Evolutionary conservation across 148 eudicot species (phyloP).

Genomic region (Vaccinium macrocarpon): DNA sequence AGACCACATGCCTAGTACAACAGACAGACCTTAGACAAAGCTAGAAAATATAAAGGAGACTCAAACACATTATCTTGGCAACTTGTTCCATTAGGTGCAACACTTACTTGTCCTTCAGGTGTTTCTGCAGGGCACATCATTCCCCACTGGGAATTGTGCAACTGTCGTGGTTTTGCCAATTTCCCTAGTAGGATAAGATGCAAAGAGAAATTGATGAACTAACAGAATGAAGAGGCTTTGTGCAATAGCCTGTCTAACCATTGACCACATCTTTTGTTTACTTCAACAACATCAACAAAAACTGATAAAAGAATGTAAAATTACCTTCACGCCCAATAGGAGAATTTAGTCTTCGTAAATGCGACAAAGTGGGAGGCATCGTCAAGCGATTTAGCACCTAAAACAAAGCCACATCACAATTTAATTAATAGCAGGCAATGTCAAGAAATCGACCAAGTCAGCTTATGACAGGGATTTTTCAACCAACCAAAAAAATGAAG

Average conservation of each 20-base stretch:
- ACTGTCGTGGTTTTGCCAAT: constrained; percentile 95
- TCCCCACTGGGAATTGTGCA: constrained; percentile 99
- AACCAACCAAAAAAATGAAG: background rate
- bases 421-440: background rate
- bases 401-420: background rate
- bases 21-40: constrained; percentile 9
- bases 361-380: constrained; percentile 91
- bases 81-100: background rate
- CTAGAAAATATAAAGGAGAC: background rate
- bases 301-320: background rate
- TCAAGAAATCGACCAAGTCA: background rate
- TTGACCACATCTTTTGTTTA: background rate
- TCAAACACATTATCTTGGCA: background rate
- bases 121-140: constrained; percentile 99
- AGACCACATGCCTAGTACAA: constrained; percentile 78
- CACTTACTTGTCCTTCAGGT: constrained; percentile 86
- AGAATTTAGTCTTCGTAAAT: constrained; percentile 84
- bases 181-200: constrained; percentile 45
- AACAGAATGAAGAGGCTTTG: background rate
- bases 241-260: background rate
- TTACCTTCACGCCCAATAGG: constrained; percentile 95
- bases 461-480: background rate
- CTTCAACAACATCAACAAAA: background rate
- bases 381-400: constrained; percentile 96
- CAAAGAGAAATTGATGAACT: background rate